Conservation (phyloP, 73 alveolate genomes). For the Uronychia binucleata region DNA sequence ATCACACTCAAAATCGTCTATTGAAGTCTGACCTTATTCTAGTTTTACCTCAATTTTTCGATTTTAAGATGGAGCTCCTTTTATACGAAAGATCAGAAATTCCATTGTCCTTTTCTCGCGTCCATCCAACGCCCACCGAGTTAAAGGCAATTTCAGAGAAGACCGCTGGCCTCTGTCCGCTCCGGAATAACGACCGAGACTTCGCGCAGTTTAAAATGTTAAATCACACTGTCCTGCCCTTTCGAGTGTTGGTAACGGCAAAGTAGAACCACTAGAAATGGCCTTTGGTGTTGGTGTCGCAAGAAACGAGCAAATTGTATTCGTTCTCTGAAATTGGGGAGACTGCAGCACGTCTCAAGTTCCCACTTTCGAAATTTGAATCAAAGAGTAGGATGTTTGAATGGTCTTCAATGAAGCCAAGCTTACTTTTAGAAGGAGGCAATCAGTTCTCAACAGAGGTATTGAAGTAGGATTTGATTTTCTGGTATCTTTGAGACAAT, state of each 20-base stretch:
- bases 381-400: slow-evolving; percentile 80
- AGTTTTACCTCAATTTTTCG: not conserved
- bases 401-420: not conserved
- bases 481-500: not conserved
- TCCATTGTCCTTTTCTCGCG: not conserved
- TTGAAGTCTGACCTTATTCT: not conserved
- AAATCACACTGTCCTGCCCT: slow-evolving; percentile 18
- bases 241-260: slow-evolving; percentile 59
- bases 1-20: not conserved
- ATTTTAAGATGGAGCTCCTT: slow-evolving; percentile 5
- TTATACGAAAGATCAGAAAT: slow-evolving; percentile 2
- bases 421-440: not conserved
- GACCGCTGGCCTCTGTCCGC: slow-evolving; percentile 64
- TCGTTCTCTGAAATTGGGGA: slow-evolving; percentile 60
- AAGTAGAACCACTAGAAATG: slow-evolving; percentile 90
- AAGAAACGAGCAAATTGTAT: slow-evolving; percentile 78
- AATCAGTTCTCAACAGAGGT: not conserved
- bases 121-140: slow-evolving; percentile 9
- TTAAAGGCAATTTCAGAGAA: slow-evolving; percentile 27
- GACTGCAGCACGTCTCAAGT: slow-evolving; percentile 32
- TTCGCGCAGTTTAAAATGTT: slow-evolving; percentile 47
- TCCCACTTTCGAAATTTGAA: slow-evolving; percentile 86
- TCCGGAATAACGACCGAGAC: slow-evolving; percentile 29
- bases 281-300: slow-evolving; percentile 88
- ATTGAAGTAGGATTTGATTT: not conserved